These are phyloP conservation scores for Mortierella sp. DNA, from an alignment of 371 early-diverging fungal species.

Conservation along the genomic window DNA sequence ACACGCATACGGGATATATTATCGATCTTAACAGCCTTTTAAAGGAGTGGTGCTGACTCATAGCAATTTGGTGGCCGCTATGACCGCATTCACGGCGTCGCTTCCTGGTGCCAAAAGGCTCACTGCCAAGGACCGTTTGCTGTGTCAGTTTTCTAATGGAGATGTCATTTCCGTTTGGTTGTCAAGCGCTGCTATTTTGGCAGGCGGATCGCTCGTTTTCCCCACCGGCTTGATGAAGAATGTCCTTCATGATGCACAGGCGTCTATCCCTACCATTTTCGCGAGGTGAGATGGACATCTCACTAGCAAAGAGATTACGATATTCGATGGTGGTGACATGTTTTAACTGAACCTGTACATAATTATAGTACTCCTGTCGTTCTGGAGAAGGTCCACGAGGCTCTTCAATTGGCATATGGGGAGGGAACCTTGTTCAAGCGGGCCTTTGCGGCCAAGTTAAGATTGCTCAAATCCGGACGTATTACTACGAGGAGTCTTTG, in stretches of 20 bases:
- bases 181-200: slow-evolving; percentile 34
- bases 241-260: slow-evolving; percentile 46
- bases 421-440: slow-evolving; percentile 33
- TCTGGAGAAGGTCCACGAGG: slow-evolving; percentile 47
- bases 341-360: too few relatives aligned
- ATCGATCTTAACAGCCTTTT: slow-evolving; percentile 18
- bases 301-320: too few relatives aligned
- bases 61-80: slow-evolving; percentile 57
- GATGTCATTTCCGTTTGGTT: slow-evolving; percentile 42
- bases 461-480: slow-evolving; percentile 12
- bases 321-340: too few relatives aligned
- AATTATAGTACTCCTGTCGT: slow-evolving; percentile 38
- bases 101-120: slow-evolving; percentile 55
- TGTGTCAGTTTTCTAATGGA: slow-evolving; percentile 54
- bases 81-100: slow-evolving; percentile 48
- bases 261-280: slow-evolving; percentile 37
- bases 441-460: slow-evolving; percentile 56
- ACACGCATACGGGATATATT: neutral
- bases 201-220: slow-evolving; percentile 43
- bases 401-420: slow-evolving; percentile 34
- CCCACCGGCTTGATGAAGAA: slow-evolving; percentile 51
- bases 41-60: slow-evolving; percentile 60
- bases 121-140: slow-evolving; percentile 53
- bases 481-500: slow-evolving; percentile 61
- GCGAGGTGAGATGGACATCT: slow-evolving; percentile 22